Evolutionary conservation across 345 rosid genomes (phyloP).

Genomic region (Lepidium didymum): DNA sequence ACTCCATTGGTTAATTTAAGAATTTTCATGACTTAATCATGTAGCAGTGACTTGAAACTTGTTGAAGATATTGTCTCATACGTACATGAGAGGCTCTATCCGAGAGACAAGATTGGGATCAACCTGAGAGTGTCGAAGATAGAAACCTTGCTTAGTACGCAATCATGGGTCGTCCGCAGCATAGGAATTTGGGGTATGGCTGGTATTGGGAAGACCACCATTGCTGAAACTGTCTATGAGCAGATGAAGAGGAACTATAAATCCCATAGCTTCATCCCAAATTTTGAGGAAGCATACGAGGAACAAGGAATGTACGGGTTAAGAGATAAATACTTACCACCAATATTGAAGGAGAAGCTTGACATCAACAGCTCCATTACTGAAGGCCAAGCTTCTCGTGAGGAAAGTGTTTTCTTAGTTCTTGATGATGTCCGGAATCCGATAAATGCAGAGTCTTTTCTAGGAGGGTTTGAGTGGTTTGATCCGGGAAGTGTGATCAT

Average conservation of each 20-base stretch:
- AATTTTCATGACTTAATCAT: background rate
- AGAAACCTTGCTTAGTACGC: slow-evolving; percentile 3
- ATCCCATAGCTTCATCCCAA: background rate
- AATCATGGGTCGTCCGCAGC: background rate
- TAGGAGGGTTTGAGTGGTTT: slow-evolving; percentile 9
- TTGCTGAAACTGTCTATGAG: background rate
- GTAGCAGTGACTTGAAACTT: background rate
- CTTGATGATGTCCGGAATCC: slow-evolving; percentile 13
- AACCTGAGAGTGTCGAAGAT: background rate
- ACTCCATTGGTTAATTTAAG: no score
- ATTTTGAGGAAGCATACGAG: background rate
- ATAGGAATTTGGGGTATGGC: slow-evolving; percentile 24
- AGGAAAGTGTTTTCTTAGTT: background rate
- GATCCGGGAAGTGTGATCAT: background rate
- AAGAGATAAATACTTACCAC: background rate
- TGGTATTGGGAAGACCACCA: slow-evolving; percentile 4
- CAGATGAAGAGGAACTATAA: background rate
- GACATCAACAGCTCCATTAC: background rate
- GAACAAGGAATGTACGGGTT: background rate
- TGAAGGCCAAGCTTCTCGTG: background rate
- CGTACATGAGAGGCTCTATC: slow-evolving; percentile 4
- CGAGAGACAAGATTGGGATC: background rate
- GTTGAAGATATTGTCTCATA: slow-evolving; percentile 1
- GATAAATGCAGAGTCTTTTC: slow-evolving; percentile 1
- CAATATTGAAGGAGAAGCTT: background rate